Evolutionary conservation across 768 basidiomycete genomes (phyloP), one percentile per base, ranked within the genome.

Genomic region (Phylloporus sp.): DNA sequence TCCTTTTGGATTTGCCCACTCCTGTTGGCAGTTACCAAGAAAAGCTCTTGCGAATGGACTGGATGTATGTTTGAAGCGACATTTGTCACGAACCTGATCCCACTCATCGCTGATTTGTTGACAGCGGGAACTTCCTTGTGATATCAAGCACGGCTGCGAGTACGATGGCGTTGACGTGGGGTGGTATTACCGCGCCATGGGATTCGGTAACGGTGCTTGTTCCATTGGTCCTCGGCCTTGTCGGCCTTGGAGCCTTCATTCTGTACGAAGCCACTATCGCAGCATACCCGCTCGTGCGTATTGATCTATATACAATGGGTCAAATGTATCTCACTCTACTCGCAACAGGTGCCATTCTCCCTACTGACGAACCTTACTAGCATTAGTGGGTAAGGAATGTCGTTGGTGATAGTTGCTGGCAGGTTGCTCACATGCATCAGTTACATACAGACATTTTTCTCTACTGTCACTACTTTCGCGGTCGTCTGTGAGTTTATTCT

Each of bases 11-110:
- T 26, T 52, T 75, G 3, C 63, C 53, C 21, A 66, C 56, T 4
- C 75, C 74, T 0, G 20, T 53, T 10, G 68, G 65, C 0, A 57
- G 49, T 3, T 40, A 70, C 8, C 45, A 45, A 11, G 60, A 69
- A 6, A 75, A 73, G 42, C 22, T 74, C 1, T 35, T 35, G 9
- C 53, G 56, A 7, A 62, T 76, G 42, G 73, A 76, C 46, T 75
- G 70, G 69, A 58, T 69, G 71, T 76, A 49, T 15, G 71, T 21
- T 15, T 14, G 14, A 11, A 21, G 1, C 11, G 10, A 20, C n/a
- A 15, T 18, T 28, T 5, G 3, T 18, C 5, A 13, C 3, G 31
- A 17, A 32, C n/a, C 8, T n/a, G 9, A 17, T n/a, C 31, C 3
- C 13, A 32, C 31, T 32, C 5, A 9, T 9, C 29, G 29, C 29